Percentiles rank a stretch among this genome's conserved stretches.
Conservation (phyloP, 192 early-diverging fungal species). For the Geranomyces variabilis region DNA sequence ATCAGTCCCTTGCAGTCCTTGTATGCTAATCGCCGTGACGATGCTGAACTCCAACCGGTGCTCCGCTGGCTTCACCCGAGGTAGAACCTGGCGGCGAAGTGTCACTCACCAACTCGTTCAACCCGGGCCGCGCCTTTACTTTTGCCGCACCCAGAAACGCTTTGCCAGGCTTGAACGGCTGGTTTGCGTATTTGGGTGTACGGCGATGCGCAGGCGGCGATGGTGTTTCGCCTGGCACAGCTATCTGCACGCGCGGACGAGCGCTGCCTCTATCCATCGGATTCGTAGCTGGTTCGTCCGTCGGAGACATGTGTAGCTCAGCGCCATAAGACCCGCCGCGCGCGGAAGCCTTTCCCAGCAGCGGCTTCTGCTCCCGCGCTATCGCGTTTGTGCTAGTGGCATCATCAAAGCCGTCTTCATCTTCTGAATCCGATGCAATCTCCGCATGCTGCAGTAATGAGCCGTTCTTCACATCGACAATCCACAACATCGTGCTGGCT, state of each 20-base stretch:
- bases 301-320: not conserved
- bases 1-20: too few species aligned
- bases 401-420: conserved; percentile 3
- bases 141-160: conserved; percentile 9
- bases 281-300: not conserved
- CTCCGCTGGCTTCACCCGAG: too few species aligned
- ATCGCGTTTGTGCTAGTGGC: not conserved
- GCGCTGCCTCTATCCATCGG: not conserved
- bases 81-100: too few species aligned
- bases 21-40: too few species aligned
- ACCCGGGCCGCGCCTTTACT: not conserved
- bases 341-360: not conserved
- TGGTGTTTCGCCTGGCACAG: not conserved
- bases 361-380: not conserved
- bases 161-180: conserved; percentile 21
- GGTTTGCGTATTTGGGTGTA: not conserved
- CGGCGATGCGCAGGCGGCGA: conserved; percentile 8
- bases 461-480: conserved; percentile 30
- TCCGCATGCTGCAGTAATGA: conserved; percentile 31
- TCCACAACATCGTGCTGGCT: conserved; percentile 27
- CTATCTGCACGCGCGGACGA: not conserved
- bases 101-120: not conserved
- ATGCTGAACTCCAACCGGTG: too few species aligned
- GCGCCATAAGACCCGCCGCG: not conserved
- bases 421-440: conserved; percentile 9